Evolutionary conservation across 139 green algal genomes (phyloP), one percentile per base, ranked within the genome.

Genomic region (Tetradesmus lagerheimii): DNA sequence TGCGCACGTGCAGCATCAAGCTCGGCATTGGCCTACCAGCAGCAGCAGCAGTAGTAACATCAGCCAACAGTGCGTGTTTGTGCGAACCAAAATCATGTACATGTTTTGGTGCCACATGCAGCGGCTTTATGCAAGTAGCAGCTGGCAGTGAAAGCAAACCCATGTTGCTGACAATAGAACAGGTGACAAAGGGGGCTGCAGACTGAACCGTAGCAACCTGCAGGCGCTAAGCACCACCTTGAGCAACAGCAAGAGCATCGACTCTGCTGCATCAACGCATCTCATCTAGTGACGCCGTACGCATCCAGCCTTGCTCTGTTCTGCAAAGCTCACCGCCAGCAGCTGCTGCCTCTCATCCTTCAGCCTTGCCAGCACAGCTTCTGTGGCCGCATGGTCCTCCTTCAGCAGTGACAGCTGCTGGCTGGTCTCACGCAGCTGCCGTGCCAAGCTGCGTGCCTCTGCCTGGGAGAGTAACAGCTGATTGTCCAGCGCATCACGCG

Each of bases 331-430:
- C 34, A 87, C 82, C 23, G 35, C 37, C 18, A 87, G 0, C 18
- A 87, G 57, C 27, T 78, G 82, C 82, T 78, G 57, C 57, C 66
- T 37, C 34, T 87, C 82, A 20, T 87, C 82, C 35, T 39, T 77
- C 14, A 87, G 57, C 82, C 53, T 41, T 5, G 57, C 82, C 18
- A 78, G 2, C 34, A 79, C 47, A 27, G 35, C 31, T 12, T 87
- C 57, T n/a, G 37, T 31, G 2, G 82, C 82, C 8, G 35, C 57
- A 57, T 79, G 38, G 39, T 87, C 82, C 53, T 87, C 82, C 57
- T 87, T 35, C 81, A 86, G 47, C 16, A 75, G 34, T 11, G 45
- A 16, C 14, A 86, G 47, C 29, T 64, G 47, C 47, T 74, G 47
- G 31, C 35, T 79, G 34, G 57, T 53, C 18, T 87, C 82, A 4